Base-by-base conservation (phyloP, 805 yeast species). In the Teunomyces funiuensis region DNA sequence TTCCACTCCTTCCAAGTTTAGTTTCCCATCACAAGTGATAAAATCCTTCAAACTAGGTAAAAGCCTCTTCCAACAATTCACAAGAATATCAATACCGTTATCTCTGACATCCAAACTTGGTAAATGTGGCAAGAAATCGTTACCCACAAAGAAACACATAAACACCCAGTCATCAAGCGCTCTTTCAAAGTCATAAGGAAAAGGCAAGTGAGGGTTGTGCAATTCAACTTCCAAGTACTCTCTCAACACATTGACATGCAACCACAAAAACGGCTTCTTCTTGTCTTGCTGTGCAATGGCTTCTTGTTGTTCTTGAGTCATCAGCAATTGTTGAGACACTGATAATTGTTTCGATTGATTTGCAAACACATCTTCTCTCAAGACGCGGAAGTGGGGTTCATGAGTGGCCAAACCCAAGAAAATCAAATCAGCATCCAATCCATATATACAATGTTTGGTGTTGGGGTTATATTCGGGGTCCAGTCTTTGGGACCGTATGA, bases 161-260 rank as follows among this genome's bases (percentile, higher is more conserved):
- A 93, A 93, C 11, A 93, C 88, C 99, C 99, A 93, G 65, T 93
- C 99, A 60, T 93, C 99, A 46, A 93, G 83, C 2, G 98, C 97
- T 44, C 99, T 74, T 66, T 93, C 99, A 40, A 90, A 63, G 59
- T 93, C 97, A 65, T 84, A 89, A 15, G 80, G 76, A 55, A 86
- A 83, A 2, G 88, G 77, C 14, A 84, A 57, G 28, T 82, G 74
- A 3, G 89, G 87, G 20, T 85, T 79, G 42, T 71, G 73, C 37
- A 93, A 73, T 63, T 93, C 99, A 10, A 85, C 79, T 41, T 82
- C 86, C 42, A 93, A 71, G 56, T 93, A 93, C 58, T 93, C 97
- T 50, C 99, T 71, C 42, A 93, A 66, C 2, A 91, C 84, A 50
- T 83, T 87, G 13, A 90, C 82, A 58, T 95, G 96, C 27, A 93